A percentile compares a stretch with the other conserved stretches of the same genome.
Conservation (phyloP, 129 eudicot species). For the Calendula officinalis region DNA sequence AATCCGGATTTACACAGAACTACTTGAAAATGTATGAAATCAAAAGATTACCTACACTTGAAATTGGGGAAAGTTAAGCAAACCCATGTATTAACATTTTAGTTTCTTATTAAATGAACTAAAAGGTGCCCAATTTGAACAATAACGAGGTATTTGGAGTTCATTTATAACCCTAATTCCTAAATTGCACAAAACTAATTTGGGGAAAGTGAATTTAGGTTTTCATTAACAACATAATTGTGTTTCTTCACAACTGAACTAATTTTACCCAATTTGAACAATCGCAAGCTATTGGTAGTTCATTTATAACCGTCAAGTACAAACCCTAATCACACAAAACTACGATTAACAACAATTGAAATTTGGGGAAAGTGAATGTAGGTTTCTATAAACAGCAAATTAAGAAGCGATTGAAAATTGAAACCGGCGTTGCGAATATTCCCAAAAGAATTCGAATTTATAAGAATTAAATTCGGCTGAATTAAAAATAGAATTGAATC, state of each 20-base stretch:
- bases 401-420: background rate
- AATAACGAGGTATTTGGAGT: background rate
- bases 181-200: constrained; percentile 2
- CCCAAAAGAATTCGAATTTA: constrained; percentile 4
- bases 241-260: background rate
- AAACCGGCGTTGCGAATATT: constrained; percentile 1
- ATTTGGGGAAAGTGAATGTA: constrained; percentile 22
- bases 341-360: background rate
- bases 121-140: background rate
- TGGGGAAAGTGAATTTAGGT: constrained; percentile 20
- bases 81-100: background rate
- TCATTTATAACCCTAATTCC: background rate
- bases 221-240: background rate
- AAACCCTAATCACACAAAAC: background rate
- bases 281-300: background rate
- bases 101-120: constrained; percentile 4
- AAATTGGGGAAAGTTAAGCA: background rate
- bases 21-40: background rate
- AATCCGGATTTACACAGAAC: constrained; percentile 7
- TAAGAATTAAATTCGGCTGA: background rate
- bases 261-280: background rate
- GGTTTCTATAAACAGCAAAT: background rate
- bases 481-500: background rate
- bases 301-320: background rate
- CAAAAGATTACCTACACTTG: too few species aligned